These are phyloP conservation scores for Talaromyces piceae DNA, from an alignment of 2,329 filamentous ascomycete genomes.

Conservation along the genomic window DNA sequence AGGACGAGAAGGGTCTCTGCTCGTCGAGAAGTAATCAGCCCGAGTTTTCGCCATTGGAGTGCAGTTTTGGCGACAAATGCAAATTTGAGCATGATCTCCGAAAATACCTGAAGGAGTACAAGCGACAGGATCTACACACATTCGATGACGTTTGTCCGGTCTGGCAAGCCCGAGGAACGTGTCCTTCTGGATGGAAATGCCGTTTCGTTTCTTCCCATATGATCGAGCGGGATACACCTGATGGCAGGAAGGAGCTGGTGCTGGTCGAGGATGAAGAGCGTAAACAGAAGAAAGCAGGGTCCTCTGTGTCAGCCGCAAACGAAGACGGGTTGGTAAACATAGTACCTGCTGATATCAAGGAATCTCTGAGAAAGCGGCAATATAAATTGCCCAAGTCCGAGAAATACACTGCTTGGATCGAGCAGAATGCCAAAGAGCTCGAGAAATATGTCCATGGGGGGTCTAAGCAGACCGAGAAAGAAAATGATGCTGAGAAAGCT, in stretches of 20 bases:
- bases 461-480: slow-evolving; percentile 31
- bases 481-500: slow-evolving; percentile 14
- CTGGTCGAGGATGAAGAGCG: slow-evolving; percentile 52
- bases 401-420: slow-evolving; percentile 68
- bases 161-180: slow-evolving; percentile 67
- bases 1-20: slow-evolving; percentile 71
- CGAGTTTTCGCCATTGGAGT: slow-evolving; percentile 73
- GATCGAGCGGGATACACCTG: slow-evolving; percentile 65
- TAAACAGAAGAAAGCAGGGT: slow-evolving; percentile 30
- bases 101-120: slow-evolving; percentile 74
- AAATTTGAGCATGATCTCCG: slow-evolving; percentile 76
- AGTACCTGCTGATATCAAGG: slow-evolving; percentile 62
- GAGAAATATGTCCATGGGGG: slow-evolving; percentile 45
- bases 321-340: slow-evolving; percentile 67
- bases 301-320: slow-evolving; percentile 19
- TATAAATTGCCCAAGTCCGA: slow-evolving; percentile 66
- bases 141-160: slow-evolving; percentile 75
- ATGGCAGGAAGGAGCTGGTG: slow-evolving; percentile 75
- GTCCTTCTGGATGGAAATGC: slow-evolving; percentile 86
- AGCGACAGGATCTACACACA: slow-evolving; percentile 68
- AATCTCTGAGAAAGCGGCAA: slow-evolving; percentile 66
- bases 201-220: slow-evolving; percentile 85
- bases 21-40: slow-evolving; percentile 61
- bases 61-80: slow-evolving; percentile 73
- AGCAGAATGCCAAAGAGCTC: slow-evolving; percentile 49